Conservation (phyloP, 352 stramenopile genomes). For the Globisporangium polare region DNA sequence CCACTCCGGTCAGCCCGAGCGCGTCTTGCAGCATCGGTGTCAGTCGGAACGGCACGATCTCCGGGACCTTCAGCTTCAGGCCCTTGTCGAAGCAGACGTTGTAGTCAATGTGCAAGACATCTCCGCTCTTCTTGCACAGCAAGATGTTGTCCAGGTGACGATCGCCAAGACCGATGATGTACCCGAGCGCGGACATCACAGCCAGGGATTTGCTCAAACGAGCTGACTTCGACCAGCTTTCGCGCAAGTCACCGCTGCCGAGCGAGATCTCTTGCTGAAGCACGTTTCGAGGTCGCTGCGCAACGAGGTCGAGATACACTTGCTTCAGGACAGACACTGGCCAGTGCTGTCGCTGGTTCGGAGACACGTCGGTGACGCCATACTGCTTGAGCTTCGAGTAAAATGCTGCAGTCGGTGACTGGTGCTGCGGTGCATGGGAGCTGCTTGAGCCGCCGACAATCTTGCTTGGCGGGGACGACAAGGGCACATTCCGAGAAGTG, state of each 20-base stretch:
- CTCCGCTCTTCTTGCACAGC: constrained; percentile 66
- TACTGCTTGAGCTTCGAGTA: constrained; percentile 81
- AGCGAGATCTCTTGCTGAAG: constrained; percentile 59
- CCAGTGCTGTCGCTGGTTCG: constrained; percentile 65
- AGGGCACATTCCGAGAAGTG: constrained; percentile 17
- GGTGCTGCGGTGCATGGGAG: constrained; percentile 17
- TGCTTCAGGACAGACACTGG: constrained; percentile 52
- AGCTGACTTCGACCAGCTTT: constrained; percentile 53
- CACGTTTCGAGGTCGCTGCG: constrained; percentile 57
- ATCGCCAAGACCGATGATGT: constrained; percentile 88
- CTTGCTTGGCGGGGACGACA: constrained; percentile 16
- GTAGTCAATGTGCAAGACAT: constrained; percentile 92
- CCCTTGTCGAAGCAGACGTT: constrained; percentile 92
- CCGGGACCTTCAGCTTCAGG: constrained; percentile 79
- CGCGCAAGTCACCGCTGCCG: constrained; percentile 50
- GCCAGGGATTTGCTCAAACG: constrained; percentile 73
- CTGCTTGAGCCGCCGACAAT: not conserved
- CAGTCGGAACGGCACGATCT: constrained; percentile 89
- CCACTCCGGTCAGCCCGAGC: constrained; percentile 69
- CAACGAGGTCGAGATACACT: constrained; percentile 65
- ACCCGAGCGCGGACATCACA: constrained; percentile 86
- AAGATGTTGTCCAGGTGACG: constrained; percentile 92
- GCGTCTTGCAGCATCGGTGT: constrained; percentile 79
- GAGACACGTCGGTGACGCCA: constrained; percentile 63
- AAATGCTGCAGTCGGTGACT: constrained; percentile 69